A percentile compares a stretch with the other conserved stretches of the same genome.
phyloP scores from a whole-genome alignment of 257 asterid genomes.

The Ajuga chamaepitys region DNA sequence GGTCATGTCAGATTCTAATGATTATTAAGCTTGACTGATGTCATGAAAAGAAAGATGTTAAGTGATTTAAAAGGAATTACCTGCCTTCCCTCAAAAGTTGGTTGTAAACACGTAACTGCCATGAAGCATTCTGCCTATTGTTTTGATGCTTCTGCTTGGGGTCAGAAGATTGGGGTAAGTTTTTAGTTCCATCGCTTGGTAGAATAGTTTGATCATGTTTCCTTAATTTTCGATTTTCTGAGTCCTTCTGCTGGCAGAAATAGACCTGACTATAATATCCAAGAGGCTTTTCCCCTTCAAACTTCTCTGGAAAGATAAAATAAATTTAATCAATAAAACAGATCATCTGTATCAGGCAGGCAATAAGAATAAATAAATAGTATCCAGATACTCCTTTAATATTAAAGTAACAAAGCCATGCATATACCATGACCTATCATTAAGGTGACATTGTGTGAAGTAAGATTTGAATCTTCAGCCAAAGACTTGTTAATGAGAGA shows the following conservation, averaged over 20 bases:
- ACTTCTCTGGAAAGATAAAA: slow-evolving; percentile 28
- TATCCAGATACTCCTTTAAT: slow-evolving; percentile 13
- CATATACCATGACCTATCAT: slow-evolving; percentile 37
- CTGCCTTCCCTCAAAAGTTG: slow-evolving; percentile 79
- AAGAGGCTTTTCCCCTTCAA: slow-evolving; percentile 31
- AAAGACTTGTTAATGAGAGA: slow-evolving; percentile 24
- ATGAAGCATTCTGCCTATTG: slow-evolving; percentile 35
- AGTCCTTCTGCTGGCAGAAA: slow-evolving; percentile 35
- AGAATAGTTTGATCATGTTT: slow-evolving; percentile 28
- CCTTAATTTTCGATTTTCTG: slow-evolving; percentile 31
- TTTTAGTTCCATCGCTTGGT: slow-evolving; percentile 22
- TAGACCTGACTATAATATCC: slow-evolving; percentile 32
- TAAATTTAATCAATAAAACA: background rate
- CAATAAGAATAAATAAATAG: background rate
- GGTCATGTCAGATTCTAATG: background rate
- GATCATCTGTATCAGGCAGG: slow-evolving; percentile 17
- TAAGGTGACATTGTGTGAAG: slow-evolving; percentile 22
- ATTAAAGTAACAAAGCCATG: slow-evolving; percentile 3
- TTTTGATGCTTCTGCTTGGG: slow-evolving; percentile 38
- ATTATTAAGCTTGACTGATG: background rate
- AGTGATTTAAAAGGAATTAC: slow-evolving; percentile 29
- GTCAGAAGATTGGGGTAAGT: slow-evolving; percentile 29
- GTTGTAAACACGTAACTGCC: slow-evolving; percentile 64
- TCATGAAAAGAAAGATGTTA: background rate
- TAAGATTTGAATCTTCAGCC: slow-evolving; percentile 30